Evolutionary conservation across 2,329 filamentous ascomycete species (phyloP), one percentile per base, ranked within the genome.

Genomic region (Exophiala mesophila): DNA sequence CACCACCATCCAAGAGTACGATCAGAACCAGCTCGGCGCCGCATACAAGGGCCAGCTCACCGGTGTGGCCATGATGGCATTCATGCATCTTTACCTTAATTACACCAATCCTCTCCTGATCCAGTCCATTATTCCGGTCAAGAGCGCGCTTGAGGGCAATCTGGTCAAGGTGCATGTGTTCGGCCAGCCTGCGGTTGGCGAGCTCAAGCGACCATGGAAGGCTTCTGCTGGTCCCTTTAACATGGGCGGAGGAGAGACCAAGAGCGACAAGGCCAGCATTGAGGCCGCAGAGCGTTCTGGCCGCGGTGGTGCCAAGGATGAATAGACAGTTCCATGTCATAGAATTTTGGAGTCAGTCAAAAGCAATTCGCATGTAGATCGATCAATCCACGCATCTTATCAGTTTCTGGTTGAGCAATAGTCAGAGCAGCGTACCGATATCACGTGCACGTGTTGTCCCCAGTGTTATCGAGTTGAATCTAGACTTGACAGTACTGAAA

Each of bases 21-120:
- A 98, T 68, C 75, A 81, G 59, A 72, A 77, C 58, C 90, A 97
- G 73, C 77, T 97, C 63, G 85, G 85, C 70, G 74, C 78, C 53
- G 77, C 88, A 55, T 87, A 90, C 77, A 92, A 92, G 68, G 78
- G 83, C 53, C 90, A 97, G 73, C 71, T 94, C 60, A 97, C 95
- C 86, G 92, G 92, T 47, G 76, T 98, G 45, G 89, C 78, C 66
- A 98, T 98, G 89, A 97, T 98, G 90, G 81, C 70, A 50, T 86
- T 96, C 62, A 97, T 98, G 90, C 92, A 98, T 73, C 56, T 98
- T 50, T 98, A 97, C 82, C 85, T 98, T 77, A 89, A 96, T 69
- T 98, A 97, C 83, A 97, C 89, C 73, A 98, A 97, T 81, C 92
- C 92, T 30, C 85, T 98, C 38, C 75, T 96, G 61, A 95, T 98